Percentiles rank a stretch among this genome's conserved stretches.
These are phyloP conservation scores for Spathaspora arborariae DNA, from an alignment of 805 yeast genomes.

Conservation along the genomic window DNA sequence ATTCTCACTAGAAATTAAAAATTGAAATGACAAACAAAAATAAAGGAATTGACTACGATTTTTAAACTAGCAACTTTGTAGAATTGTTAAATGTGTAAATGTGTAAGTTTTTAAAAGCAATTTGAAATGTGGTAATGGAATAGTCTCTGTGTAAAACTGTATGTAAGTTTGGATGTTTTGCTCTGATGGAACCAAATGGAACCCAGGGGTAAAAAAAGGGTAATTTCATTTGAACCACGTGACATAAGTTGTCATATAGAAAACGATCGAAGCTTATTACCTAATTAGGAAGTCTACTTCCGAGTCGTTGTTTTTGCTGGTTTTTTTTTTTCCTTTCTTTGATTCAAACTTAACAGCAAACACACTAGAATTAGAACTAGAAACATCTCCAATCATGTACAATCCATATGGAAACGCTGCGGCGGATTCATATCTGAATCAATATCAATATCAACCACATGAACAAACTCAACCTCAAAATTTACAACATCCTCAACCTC, in stretches of 20 bases:
- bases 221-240: background rate
- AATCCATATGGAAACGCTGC: conserved; percentile 34
- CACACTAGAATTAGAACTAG: background rate
- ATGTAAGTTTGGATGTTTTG: background rate
- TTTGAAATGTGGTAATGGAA: background rate
- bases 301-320: background rate
- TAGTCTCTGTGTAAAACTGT: background rate
- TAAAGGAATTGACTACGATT: background rate
- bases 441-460: conserved; percentile 34
- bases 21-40: background rate
- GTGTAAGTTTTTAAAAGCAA: background rate
- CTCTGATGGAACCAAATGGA: background rate
- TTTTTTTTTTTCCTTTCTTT: background rate
- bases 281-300: conserved; percentile 2
- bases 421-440: conserved; percentile 15
- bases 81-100: background rate
- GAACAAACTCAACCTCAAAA: conserved; percentile 26
- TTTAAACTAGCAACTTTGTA: background rate
- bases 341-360: background rate
- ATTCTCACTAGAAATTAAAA: background rate
- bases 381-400: conserved; percentile 23
- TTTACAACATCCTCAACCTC: conserved; percentile 31
- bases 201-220: background rate
- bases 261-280: background rate
- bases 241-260: background rate